Conservation (phyloP, 176 grass and related monocot species). For the Hordeum marinum region DNA sequence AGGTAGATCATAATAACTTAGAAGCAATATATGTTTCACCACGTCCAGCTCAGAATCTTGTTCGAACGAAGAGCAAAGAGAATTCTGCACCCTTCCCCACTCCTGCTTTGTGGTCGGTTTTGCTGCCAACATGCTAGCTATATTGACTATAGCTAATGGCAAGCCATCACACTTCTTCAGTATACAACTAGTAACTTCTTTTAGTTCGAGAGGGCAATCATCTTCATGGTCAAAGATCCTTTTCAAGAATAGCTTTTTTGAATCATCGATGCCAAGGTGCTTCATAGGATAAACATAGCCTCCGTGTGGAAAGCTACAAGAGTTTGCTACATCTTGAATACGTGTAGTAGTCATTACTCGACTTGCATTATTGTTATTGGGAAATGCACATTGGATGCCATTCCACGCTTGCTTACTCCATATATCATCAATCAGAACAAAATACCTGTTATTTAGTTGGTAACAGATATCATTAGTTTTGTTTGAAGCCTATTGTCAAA, state of each 20-base stretch:
- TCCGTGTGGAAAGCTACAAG: constrained; percentile 19
- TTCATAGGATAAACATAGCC: constrained; percentile 18
- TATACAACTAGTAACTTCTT: constrained; percentile 11
- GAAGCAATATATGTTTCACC: background rate
- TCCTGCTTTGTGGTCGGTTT: background rate
- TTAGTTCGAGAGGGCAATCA: background rate
- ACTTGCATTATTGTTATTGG: constrained; percentile 9
- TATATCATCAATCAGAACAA: constrained; percentile 45
- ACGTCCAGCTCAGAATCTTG: background rate
- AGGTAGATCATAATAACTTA: background rate
- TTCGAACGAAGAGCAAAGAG: background rate
- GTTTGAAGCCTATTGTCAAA: too few species aligned
- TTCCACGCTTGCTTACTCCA: constrained; percentile 31
- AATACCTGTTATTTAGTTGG: background rate
- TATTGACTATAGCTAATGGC: background rate
- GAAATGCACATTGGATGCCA: constrained; percentile 30
- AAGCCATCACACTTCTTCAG: background rate
- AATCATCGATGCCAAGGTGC: constrained; percentile 13
- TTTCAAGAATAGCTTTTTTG: constrained; percentile 27
- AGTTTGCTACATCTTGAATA: constrained; percentile 25
- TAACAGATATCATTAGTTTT: background rate
- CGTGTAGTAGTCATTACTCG: constrained; percentile 36
- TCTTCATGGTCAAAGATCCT: constrained; percentile 1
- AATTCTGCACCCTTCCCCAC: background rate
- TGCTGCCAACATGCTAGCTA: background rate